Conservation (phyloP, 306 rosid genomes). For the Quercus ilex region DNA sequence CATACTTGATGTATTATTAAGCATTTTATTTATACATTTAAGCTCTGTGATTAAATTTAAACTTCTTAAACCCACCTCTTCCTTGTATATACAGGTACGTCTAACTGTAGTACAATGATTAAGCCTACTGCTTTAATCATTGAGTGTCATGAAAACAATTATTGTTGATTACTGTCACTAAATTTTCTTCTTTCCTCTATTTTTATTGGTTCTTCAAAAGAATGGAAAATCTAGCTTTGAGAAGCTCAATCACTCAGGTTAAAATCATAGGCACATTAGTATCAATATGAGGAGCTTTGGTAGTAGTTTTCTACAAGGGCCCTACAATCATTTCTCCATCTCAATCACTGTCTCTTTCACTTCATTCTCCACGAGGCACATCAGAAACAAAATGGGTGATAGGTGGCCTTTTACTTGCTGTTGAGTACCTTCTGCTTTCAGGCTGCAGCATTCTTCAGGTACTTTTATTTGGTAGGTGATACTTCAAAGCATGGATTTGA, state of each 20-base stretch:
- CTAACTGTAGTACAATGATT: neutral
- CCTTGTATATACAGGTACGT: too few species aligned
- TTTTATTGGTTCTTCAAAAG: slow-evolving; percentile 17
- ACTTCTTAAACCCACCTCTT: too few species aligned
- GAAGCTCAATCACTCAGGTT: slow-evolving; percentile 42
- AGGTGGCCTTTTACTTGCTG: slow-evolving; percentile 42
- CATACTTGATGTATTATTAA: too few species aligned
- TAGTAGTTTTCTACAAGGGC: slow-evolving; percentile 51
- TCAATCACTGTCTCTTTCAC: neutral
- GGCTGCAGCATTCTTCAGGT: slow-evolving; percentile 51
- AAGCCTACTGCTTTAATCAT: neutral
- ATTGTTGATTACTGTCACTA: neutral
- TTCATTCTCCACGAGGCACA: slow-evolving; percentile 9
- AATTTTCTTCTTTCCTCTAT: neutral
- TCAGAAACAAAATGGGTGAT: slow-evolving; percentile 39
- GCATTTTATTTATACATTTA: too few species aligned
- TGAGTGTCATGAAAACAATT: neutral
- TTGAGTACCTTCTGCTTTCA: slow-evolving; percentile 29
- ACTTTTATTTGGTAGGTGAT: neutral
- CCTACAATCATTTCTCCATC: slow-evolving; percentile 24
- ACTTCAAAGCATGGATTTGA: too few species aligned
- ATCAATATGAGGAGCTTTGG: slow-evolving; percentile 53
- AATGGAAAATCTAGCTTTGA: slow-evolving; percentile 45
- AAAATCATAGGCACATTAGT: slow-evolving; percentile 47
- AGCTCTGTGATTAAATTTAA: too few species aligned